These are phyloP conservation scores for Coemansia sp. DNA, from an alignment of 192 early-diverging fungal species.

Conservation along the genomic window DNA sequence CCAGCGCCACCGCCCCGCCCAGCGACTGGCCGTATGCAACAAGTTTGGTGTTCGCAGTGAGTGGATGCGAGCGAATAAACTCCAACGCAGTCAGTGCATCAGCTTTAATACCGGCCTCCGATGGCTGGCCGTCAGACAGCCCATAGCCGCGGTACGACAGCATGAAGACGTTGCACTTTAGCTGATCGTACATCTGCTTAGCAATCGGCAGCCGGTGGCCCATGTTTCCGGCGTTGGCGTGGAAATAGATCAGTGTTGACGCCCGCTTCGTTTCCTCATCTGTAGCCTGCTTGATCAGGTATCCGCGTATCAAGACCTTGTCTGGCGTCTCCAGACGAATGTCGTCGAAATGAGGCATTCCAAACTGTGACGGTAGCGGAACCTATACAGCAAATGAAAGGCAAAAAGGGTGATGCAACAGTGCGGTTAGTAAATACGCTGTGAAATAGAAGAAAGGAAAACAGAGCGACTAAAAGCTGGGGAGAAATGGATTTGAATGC, in stretches of 20 bases:
- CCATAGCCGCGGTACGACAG: constrained; percentile 98
- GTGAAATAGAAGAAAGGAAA: no score
- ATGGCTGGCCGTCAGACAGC: constrained; percentile 78
- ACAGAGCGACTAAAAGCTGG: no score
- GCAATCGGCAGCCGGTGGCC: constrained; percentile 96
- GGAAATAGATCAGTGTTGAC: constrained; percentile 86
- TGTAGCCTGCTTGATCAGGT: constrained; percentile 67
- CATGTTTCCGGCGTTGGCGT: constrained; percentile 99
- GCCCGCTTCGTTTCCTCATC: constrained; percentile 58
- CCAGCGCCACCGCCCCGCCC: constrained; percentile 94
- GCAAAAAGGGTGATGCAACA: no score
- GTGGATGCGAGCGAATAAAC: constrained; percentile 74
- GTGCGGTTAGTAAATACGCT: no score
- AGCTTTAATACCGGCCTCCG: constrained; percentile 82
- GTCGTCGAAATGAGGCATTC: constrained; percentile 68
- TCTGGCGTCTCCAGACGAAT: constrained; percentile 76
- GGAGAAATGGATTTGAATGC: neutral
- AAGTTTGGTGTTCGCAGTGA: constrained; percentile 73
- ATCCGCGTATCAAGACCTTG: constrained; percentile 75
- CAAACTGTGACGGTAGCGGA: constrained; percentile 68
- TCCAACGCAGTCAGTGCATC: constrained; percentile 88
- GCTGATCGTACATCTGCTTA: constrained; percentile 63
- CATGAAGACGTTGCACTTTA: constrained; percentile 89
- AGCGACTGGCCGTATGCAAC: constrained; percentile 94
- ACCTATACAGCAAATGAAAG: constrained; percentile 47